These are phyloP conservation scores for Sporothrix pallida DNA, from an alignment of 2,329 filamentous ascomycete species.

Conservation along the genomic window DNA sequence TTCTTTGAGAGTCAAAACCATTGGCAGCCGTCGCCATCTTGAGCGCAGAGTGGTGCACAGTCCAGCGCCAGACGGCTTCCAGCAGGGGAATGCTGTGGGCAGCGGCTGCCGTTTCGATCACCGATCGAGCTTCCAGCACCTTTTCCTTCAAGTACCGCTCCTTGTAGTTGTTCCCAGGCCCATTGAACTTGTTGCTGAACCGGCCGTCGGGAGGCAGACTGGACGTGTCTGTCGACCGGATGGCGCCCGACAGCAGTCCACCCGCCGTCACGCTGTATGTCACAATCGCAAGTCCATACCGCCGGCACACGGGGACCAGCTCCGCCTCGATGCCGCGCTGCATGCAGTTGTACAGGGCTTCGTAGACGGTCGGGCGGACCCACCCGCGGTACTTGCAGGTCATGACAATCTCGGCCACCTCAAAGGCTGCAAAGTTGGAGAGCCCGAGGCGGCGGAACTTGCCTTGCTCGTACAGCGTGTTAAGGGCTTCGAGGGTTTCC, in stretches of 20 bases:
- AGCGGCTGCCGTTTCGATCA: background rate
- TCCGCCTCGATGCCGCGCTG: conserved; percentile 5
- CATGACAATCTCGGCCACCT: background rate
- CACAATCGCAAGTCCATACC: background rate
- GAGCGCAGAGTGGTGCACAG: background rate
- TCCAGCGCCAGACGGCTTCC: background rate
- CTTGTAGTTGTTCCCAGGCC: conserved; percentile 4
- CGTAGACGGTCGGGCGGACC: background rate
- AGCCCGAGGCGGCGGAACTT: background rate
- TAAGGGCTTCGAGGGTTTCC: background rate
- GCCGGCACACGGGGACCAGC: background rate
- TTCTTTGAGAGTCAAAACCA: background rate
- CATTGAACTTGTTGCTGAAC: conserved; percentile 1
- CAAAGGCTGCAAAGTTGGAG: background rate
- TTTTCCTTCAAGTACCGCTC: background rate
- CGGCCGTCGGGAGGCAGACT: background rate
- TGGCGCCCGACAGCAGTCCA: background rate
- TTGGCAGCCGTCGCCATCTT: background rate
- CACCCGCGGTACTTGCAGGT: background rate
- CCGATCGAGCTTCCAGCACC: background rate
- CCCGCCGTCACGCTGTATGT: conserved; percentile 11
- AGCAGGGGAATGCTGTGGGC: background rate
- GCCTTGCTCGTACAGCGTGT: background rate
- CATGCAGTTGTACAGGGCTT: conserved; percentile 10
- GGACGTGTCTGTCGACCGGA: background rate